Conservation (phyloP, 2,329 filamentous ascomycete species). For the Ceratocystiopsis minuta region DNA sequence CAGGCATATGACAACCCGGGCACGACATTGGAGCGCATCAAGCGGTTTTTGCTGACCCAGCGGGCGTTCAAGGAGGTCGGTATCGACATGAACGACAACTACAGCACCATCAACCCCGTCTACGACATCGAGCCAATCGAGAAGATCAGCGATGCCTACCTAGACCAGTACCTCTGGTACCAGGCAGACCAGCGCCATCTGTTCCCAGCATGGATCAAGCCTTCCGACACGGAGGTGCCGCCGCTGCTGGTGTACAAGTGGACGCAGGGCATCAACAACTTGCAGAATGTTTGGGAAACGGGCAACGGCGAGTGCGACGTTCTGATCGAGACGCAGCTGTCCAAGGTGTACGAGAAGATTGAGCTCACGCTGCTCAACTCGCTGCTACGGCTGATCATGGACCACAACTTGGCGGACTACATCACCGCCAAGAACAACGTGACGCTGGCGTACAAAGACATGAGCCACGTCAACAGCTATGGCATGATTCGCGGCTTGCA, state of each 20-base stretch:
- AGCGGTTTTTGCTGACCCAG: constrained; percentile 91
- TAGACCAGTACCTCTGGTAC: constrained; percentile 98
- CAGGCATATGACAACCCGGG: constrained; percentile 97
- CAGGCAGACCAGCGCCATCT: constrained; percentile 93
- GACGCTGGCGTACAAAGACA: constrained; percentile 97
- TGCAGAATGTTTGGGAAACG: constrained; percentile 87
- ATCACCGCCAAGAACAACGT: constrained; percentile 99
- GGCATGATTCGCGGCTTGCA: constrained; percentile 96
- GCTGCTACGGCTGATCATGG: constrained; percentile 88
- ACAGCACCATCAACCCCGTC: constrained; percentile 95
- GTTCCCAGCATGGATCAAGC: constrained; percentile 98
- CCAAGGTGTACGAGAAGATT: constrained; percentile 99
- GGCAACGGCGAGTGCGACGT: constrained; percentile 93
- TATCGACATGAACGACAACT: constrained; percentile 99
- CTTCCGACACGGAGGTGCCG: constrained; percentile 92
- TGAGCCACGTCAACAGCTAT: constrained; percentile 99
- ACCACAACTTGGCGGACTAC: constrained; percentile 97
- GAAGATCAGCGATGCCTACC: constrained; percentile 97
- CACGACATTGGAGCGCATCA: constrained; percentile 88
- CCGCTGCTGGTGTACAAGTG: constrained; percentile 93
- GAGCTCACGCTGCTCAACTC: constrained; percentile 91
- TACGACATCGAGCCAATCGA: constrained; percentile 98
- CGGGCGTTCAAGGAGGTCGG: constrained; percentile 98
- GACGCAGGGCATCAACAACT: constrained; percentile 98
- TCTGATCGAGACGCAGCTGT: constrained; percentile 93